Evolutionary conservation across 495 filamentous ascomycete genomes (phyloP).

Genomic region (Penicillium paradoxum): DNA sequence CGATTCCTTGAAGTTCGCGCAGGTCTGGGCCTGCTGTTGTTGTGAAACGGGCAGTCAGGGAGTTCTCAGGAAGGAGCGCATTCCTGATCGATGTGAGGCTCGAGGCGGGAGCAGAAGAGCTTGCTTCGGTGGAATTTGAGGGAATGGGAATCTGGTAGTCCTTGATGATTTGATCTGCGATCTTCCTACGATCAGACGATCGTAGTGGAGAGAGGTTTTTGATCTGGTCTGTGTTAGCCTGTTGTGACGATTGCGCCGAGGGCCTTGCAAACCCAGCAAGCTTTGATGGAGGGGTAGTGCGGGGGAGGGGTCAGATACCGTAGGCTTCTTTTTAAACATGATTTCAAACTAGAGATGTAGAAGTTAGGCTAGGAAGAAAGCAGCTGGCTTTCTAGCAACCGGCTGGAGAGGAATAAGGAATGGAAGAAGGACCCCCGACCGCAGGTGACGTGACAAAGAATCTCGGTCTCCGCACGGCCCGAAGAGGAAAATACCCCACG

Average conservation of each 20-base stretch:
- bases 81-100: slow-evolving; percentile 54
- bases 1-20: slow-evolving; percentile 56
- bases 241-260: neutral
- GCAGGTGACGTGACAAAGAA: neutral
- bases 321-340: slow-evolving; percentile 83
- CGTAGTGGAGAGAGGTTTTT: slow-evolving; percentile 65
- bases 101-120: slow-evolving; percentile 30
- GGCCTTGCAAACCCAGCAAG: neutral
- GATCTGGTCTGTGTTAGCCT: slow-evolving; percentile 41
- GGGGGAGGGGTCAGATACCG: slow-evolving; percentile 40
- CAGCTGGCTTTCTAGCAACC: neutral
- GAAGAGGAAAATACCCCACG: neutral
- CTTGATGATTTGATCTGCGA: slow-evolving; percentile 65
- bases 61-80: slow-evolving; percentile 60
- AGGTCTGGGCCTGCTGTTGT: slow-evolving; percentile 65
- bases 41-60: slow-evolving; percentile 60
- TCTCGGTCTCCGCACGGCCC: neutral
- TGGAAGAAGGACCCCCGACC: neutral
- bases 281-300: slow-evolving; percentile 24
- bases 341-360: neutral
- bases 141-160: slow-evolving; percentile 53
- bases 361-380: neutral
- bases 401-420: neutral
- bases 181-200: slow-evolving; percentile 66
- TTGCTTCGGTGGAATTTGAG: slow-evolving; percentile 28